Conservation (phyloP, 2,329 filamentous ascomycete genomes). For the Fusarium albidum region DNA sequence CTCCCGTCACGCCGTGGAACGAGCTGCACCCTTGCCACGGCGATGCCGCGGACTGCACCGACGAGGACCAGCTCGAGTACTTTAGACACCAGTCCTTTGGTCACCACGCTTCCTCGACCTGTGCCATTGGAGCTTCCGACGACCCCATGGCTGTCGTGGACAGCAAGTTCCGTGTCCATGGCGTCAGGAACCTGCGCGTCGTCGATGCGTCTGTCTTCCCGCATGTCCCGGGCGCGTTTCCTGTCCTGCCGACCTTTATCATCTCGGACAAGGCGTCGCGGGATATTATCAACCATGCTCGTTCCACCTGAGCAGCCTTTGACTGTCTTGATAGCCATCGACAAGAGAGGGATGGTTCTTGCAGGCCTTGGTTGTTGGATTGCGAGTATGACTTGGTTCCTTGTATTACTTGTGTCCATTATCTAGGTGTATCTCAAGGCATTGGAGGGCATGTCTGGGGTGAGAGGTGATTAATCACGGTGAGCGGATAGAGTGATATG, state of each 20-base stretch:
- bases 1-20: constrained; percentile 32
- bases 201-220: constrained; percentile 57
- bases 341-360: too few relatives aligned
- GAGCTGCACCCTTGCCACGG: constrained; percentile 34
- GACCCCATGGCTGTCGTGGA: constrained; percentile 55
- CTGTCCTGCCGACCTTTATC: constrained; percentile 44
- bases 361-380: too few relatives aligned
- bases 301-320: too few relatives aligned
- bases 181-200: constrained; percentile 53
- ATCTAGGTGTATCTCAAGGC: too few relatives aligned
- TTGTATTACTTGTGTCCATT: too few relatives aligned
- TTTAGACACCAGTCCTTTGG: constrained; percentile 45
- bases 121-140: constrained; percentile 43
- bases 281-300: too few relatives aligned
- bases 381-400: too few relatives aligned
- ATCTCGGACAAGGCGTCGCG: constrained; percentile 47
- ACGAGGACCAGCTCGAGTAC: constrained; percentile 33
- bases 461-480: too few relatives aligned
- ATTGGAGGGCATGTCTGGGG: too few relatives aligned
- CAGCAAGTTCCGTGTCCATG: constrained; percentile 56
- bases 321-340: too few relatives aligned
- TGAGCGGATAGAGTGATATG: too few relatives aligned
- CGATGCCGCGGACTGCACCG: constrained; percentile 15
- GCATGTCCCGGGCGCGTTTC: constrained; percentile 44
- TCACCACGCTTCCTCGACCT: constrained; percentile 46